Evolutionary conservation across 352 stramenopile genomes (phyloP).

Genomic region (Phytophthora kernoviae): DNA sequence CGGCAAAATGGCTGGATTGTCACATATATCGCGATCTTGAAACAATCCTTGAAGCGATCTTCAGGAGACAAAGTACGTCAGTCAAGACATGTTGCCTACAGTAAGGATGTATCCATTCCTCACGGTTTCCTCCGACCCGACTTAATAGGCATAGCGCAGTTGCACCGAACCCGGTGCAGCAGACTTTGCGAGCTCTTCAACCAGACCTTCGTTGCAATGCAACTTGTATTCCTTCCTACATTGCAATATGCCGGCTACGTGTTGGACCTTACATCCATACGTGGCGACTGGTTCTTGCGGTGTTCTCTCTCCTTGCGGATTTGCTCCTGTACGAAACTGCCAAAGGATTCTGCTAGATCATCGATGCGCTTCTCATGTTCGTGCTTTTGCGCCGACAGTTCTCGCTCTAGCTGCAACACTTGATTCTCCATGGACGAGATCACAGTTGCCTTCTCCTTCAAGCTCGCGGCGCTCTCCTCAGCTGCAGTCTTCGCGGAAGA

Average conservation of each 20-base stretch:
- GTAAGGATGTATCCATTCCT: background rate
- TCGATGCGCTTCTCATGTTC: slow-evolving; percentile 66
- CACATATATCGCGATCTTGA: background rate
- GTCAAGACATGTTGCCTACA: background rate
- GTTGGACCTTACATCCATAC: slow-evolving; percentile 2
- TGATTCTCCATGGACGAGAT: slow-evolving; percentile 47
- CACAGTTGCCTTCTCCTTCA: slow-evolving; percentile 36
- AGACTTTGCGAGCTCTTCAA: background rate
- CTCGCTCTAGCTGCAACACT: slow-evolving; percentile 47
- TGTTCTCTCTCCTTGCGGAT: slow-evolving; percentile 48
- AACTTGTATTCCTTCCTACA: background rate
- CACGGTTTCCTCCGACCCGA: background rate
- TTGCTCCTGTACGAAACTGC: slow-evolving; percentile 60
- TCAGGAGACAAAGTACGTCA: background rate
- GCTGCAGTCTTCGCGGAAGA: slow-evolving; percentile 27
- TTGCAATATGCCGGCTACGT: background rate
- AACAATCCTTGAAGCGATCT: background rate
- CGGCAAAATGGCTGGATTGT: background rate
- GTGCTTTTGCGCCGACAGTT: slow-evolving; percentile 45
- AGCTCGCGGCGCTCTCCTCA: slow-evolving; percentile 31
- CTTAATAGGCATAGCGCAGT: background rate
- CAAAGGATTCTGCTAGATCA: slow-evolving; percentile 54
- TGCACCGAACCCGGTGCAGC: background rate
- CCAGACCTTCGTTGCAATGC: background rate
- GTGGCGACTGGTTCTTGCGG: slow-evolving; percentile 29